Evolutionary conservation across 192 early-diverging fungal species (phyloP), one percentile per base, ranked within the genome.

Genomic region (Podila verticillata): DNA sequence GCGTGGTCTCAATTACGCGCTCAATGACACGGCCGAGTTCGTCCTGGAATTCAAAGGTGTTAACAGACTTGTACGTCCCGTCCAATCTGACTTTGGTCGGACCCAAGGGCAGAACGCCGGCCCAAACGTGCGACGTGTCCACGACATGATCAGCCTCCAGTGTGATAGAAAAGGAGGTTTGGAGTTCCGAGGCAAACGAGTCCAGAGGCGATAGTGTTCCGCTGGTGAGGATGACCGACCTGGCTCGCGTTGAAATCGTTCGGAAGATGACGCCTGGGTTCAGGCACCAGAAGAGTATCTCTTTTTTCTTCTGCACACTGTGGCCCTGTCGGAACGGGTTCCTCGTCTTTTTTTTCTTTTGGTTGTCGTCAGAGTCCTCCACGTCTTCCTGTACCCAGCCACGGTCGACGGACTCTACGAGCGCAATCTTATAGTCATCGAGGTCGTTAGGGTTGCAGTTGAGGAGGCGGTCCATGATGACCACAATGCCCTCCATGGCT

Each of bases 181-280:
- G 87, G 22, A 92, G 71, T 67, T 92, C 91, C 0, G 75, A 67
- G 4, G 90, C 85, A 79, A 91, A 82, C 17, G 83, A 73, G 24
- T 84, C 84, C 85, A 92, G 68, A 7, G 91, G 91, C 7, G 87
- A 74, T 48, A 92, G 73, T 4, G 91, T 92, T n/a, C 91, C 91
- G 39, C 86, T 88, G 1, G 91, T 88, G 5, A 92, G 61, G 73
- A 92, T 75, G n/a, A 90, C 70, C 4, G 81, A 85, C 12, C 91
- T 81, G n/a, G 73, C 68, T 8, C 59, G 79, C 19, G 35, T 32
- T 12, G 85, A 62, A 0, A 92, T 58, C 7, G 82, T 82, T 29
- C 71, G 84, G 84, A 92, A 90, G 12, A 87, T 89, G 26, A 92
- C 77, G 7, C 88, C 86, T 9, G 90, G 75, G 49, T 75, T 84